Percentiles rank a stretch among this genome's conserved stretches.
These are phyloP conservation scores for Fagopyrum homotropicum DNA, from an alignment of 148 eudicot genomes.

Conservation along the genomic window DNA sequence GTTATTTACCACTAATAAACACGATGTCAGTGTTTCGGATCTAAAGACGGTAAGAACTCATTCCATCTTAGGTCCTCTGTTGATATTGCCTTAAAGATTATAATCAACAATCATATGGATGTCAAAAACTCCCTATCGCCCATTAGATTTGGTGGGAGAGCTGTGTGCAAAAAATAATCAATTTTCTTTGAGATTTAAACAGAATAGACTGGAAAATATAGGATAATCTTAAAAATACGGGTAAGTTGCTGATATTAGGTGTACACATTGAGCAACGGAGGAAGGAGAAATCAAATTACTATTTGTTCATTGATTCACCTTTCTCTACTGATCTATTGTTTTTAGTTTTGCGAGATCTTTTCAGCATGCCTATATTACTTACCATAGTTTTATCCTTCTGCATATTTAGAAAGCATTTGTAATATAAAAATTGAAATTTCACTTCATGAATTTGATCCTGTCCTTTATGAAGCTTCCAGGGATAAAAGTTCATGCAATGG, in stretches of 20 bases:
- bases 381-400: not conserved
- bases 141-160: not conserved
- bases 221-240: not conserved
- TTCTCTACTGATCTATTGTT: not conserved
- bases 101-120: too few relatives aligned
- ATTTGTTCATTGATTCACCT: conserved; percentile 28
- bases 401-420: not conserved
- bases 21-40: conserved; percentile 91
- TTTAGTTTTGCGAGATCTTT: not conserved
- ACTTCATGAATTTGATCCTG: not conserved
- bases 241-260: not conserved
- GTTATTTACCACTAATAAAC: conserved; percentile 66
- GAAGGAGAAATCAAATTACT: conserved; percentile 55
- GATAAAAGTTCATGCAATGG: not conserved
- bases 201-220: not conserved
- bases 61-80: conserved; percentile 6
- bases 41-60: conserved; percentile 66
- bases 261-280: conserved; percentile 36
- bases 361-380: not conserved
- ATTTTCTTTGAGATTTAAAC: not conserved
- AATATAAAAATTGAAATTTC: not conserved
- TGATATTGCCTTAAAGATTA: not conserved
- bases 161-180: not conserved
- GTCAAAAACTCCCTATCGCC: not conserved
- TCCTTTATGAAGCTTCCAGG: not conserved